Evolutionary conservation across 306 rosid genomes (phyloP), one percentile per base, ranked within the genome.

Genomic region (Cucumis cinereus): DNA sequence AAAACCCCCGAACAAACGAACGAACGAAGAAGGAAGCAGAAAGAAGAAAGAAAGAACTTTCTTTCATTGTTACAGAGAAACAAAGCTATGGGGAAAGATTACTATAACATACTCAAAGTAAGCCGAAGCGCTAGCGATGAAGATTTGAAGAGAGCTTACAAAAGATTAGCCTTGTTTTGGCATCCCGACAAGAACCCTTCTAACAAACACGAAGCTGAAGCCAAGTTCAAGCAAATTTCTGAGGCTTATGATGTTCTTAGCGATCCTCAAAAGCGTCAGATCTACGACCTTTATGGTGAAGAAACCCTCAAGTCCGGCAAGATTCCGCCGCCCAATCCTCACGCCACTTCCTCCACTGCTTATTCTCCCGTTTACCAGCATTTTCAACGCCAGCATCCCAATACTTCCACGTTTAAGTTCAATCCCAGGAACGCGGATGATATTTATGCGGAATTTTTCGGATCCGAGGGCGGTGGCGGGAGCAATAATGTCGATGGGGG

Each of bases 251-350:
- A 95, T 13, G 93, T 95, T 76, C 85, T 94, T 30, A 84, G 88
- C 78, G 98, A 90, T 77, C 97, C 96, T 4, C 81, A 84, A 73
- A 95, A 95, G 90, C 97, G 98, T 71, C 97, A 90, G 96, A 92
- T 95, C 96, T 92, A 95, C 79, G 98, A 92, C 82, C 92, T 87
- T 20, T 89, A 90, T 84, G 97, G 97, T 20, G 98, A 92, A 80
- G 97, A 89, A 61, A 93, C 91, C 0, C 86, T 95, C 30, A 90
- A 95, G 77, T 85, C 95, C 10, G 98, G 96, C 7, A 96, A 86
- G 20, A 82, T 92, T 73, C 97, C 96, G 1, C 90, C 95, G 6
- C 87, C 92, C 4, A 73, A 84, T 0, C 78, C 85, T 0, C 62
- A 87, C 1, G 79, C 91, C 0, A 70, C 90, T 2, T 56, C 90